Percentiles rank a stretch among this genome's conserved stretches.
phyloP scores from a whole-genome alignment of 208 protist genomes.

The Leptomonas pyrrhocoris region DNA sequence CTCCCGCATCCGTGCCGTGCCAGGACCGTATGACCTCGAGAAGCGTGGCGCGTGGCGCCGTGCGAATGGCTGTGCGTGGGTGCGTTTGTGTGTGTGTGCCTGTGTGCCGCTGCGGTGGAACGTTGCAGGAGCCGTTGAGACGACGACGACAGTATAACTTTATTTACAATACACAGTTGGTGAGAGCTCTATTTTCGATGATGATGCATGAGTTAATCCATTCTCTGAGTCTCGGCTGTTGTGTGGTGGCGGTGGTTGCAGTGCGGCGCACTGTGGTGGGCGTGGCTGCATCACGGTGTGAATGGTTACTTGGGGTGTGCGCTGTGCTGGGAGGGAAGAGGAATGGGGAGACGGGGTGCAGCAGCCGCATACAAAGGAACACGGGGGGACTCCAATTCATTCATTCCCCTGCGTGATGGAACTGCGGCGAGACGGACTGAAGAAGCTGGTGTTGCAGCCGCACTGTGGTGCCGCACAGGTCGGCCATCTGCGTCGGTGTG shows the following conservation, averaged over 20 bases:
- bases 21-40: conserved; percentile 21
- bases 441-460: not conserved
- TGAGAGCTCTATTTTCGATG: conserved; percentile 43
- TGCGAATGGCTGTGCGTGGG: no score
- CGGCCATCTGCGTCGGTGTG: no score
- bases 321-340: conserved; percentile 1
- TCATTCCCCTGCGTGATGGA: conserved; percentile 1
- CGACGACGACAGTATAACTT: conserved; percentile 42
- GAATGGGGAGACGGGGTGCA: not conserved
- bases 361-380: conserved; percentile 18
- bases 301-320: no score
- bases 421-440: conserved; percentile 5
- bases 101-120: no score
- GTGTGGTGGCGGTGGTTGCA: not conserved
- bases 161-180: conserved; percentile 44
- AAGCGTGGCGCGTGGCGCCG: not conserved
- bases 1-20: not conserved
- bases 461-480: no score
- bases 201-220: conserved; percentile 50
- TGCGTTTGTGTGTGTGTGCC: not conserved
- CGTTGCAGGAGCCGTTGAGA: no score
- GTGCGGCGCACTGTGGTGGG: no score
- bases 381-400: conserved; percentile 2
- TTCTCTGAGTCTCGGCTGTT: conserved; percentile 42
- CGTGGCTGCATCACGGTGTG: no score